Evolutionary conservation across 768 basidiomycete genomes (phyloP), one percentile per base, ranked within the genome.

Genomic region (Macrolepiota albuminosa): DNA sequence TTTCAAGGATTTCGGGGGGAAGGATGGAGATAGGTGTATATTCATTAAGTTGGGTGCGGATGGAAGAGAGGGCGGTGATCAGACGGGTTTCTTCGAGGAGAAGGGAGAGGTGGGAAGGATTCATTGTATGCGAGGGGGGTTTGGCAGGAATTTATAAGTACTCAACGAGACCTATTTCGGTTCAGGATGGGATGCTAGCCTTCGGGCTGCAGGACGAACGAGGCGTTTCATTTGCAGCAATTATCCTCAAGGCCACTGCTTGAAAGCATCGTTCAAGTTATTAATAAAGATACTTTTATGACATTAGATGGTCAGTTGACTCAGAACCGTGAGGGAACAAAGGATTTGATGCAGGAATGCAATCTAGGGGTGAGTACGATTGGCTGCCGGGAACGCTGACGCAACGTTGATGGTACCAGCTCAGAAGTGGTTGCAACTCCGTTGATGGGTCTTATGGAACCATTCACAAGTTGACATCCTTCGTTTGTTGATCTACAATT

Each of bases 1-100:
- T 58, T 65, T 75, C 75, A 29, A 80, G 69, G 54, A 80, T 69
- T 66, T 80, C 79, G 0, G 69, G 51, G 4, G 78, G 78, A 9
- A 80, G 72, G 5, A 43, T 54, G 9, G 72, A 69, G 21, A 78
- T 67, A 10, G 72, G 69, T 14, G 63, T 45, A 9, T 71, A 56
- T 7, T 63, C 70, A 57, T 75, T 74, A 9, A 73, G 61, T 21
- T 65, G 61, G 24, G 62, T 61, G 2, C 72, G 69, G 18, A 74
- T 58, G 8, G 58, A 47, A 11, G 69, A 70, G 16, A 74, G 70
- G n/a, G 70, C 66, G 14, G 61, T 54, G 1, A 71, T 56, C 26
- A 73, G 68, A 29, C 64, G 70, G 1, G 40, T 55, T 66, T 74
- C 73, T 59, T 73, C 68, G 31, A 61, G 63, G 31, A 63, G 63